Conservation (phyloP, 495 filamentous ascomycete genomes). For the Bacidia gigantensis region DNA sequence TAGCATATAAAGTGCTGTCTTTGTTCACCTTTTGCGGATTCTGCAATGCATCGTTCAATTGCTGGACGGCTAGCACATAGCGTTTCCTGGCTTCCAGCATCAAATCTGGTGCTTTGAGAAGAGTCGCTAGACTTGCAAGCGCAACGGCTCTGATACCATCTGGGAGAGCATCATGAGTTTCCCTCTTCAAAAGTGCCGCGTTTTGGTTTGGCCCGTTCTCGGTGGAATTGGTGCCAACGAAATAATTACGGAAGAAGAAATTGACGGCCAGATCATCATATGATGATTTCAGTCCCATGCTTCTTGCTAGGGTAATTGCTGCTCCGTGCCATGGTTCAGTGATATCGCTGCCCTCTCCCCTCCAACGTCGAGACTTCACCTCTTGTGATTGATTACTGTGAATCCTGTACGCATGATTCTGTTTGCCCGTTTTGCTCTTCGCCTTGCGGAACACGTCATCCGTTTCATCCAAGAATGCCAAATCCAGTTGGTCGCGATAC, state of each 20-base stretch:
- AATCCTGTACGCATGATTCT: not conserved
- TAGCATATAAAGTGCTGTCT: not conserved
- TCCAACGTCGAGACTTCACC: not conserved
- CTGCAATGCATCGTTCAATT: not conserved
- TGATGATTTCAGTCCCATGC: not conserved
- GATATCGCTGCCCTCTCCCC: not conserved
- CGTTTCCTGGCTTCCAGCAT: not conserved
- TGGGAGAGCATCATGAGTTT: not conserved
- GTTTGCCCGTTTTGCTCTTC: not conserved
- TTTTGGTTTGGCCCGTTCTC: not conserved
- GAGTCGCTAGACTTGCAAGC: not conserved
- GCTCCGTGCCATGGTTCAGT: not conserved
- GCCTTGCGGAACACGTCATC: not conserved
- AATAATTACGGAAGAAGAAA: not conserved
- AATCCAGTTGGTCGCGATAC: not conserved
- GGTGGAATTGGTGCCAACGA: not conserved
- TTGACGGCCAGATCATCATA: not conserved
- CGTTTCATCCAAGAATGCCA: not conserved
- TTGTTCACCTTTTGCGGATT: not conserved
- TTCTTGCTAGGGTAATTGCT: not conserved
- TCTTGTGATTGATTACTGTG: not conserved
- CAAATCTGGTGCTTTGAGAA: not conserved
- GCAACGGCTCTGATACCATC: not conserved
- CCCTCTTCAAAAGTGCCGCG: not conserved
- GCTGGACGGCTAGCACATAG: not conserved